Evolutionary conservation across 1,139 yeast genomes (phyloP), one percentile per base, ranked within the genome.

Genomic region (Hemisphaericaspora subhashii): DNA sequence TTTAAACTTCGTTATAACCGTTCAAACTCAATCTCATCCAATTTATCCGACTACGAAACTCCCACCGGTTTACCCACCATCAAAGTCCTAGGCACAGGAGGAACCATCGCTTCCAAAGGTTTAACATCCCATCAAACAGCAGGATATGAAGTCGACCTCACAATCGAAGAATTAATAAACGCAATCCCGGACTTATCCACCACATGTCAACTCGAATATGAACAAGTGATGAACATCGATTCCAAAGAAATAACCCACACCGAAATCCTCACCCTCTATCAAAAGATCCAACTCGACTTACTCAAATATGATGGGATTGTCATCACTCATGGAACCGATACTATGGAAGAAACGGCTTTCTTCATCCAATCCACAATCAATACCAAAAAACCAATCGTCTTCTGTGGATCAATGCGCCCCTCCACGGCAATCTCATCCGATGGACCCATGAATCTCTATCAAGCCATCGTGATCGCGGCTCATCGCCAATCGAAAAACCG

Each of bases 341-440:
- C 87, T 2, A 66, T 81, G 64, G 83, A 83, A 42, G 88, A 82
- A 55, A 81, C 88, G 4, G 80, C 86, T 1, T 82, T 81, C 51
- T 82, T 82, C 55, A 62, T 82, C 32, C 86, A 81, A 48, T 64
- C 77, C 42, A 77, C 86, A 3, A 62, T 81, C 26, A 71, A 75
- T 41, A 68, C 80, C 26, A 66, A 67, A 36, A 77, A 79, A 42
- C 86, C 86, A 2, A 74, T 82, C 36, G 86, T 81, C 4, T 62
- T 82, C 56, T 81, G 86, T 43, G 88, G 88, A 1, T 77, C 84
- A 2, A 82, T 82, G 88, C 69, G 88, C 50, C 88, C 88, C 1
- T 77, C 83, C 7, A 79, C 86, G 2, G 79, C 83, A 23, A 74
- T 82, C 35, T 79, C 85, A 2, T 79, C 85, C 5, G 88, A 82